Conservation (phyloP, 305 asterid genomes). For the Ajuga reptans region DNA sequence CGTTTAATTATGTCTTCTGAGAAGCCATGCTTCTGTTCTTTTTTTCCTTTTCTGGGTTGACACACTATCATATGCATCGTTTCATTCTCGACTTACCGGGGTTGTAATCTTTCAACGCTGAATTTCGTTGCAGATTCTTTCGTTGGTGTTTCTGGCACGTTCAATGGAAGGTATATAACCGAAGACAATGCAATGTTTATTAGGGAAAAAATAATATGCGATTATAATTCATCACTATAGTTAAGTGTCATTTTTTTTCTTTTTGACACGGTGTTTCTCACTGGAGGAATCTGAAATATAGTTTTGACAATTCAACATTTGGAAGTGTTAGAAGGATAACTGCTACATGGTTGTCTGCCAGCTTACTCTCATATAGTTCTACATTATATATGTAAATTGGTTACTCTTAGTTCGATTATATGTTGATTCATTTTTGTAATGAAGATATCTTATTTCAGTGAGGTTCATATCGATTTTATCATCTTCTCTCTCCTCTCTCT, state of each 20-base stretch:
- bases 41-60: not conserved
- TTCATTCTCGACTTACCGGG: not conserved
- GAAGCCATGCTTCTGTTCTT: not conserved
- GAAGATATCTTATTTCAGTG: not conserved
- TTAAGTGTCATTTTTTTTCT: conserved; percentile 23
- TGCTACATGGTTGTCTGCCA: conserved; percentile 18
- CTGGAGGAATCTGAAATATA: conserved; percentile 21
- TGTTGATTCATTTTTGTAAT: conserved; percentile 26
- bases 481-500: too few relatives aligned
- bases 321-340: conserved; percentile 10
- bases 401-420: conserved; percentile 19
- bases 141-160: conserved; percentile 8
- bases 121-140: conserved; percentile 23
- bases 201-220: conserved; percentile 27
- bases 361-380: conserved; percentile 1
- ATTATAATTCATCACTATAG: conserved; percentile 1
- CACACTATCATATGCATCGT: not conserved
- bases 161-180: conserved; percentile 12
- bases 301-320: conserved; percentile 11
- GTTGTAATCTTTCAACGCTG: not conserved
- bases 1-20: not conserved
- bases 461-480: not conserved
- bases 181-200: conserved; percentile 26
- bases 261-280: conserved; percentile 19
- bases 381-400: conserved; percentile 27